Evolutionary conservation across 192 early-diverging fungal species (phyloP), one percentile per base, ranked within the genome.

Genomic region (Gryganskiella cystojenkinii): DNA sequence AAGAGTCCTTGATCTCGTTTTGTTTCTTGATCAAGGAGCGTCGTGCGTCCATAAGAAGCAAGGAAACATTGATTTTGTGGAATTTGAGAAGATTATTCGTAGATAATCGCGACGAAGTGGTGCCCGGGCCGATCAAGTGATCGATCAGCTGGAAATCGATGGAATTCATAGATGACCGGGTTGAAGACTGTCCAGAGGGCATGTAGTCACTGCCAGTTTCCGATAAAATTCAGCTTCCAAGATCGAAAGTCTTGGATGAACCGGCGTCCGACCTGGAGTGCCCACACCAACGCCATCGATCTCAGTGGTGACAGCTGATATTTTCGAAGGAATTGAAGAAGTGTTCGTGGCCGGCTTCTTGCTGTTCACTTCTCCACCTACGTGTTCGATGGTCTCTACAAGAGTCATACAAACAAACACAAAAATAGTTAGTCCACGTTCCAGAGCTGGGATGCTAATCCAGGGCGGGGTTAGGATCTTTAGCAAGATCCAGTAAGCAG

Each of bases 81-180:
- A 56, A 30, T 15, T n/a, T 28, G 6, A 56, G 14, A 17, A 30
- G 55, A 8, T 56, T 33, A 22, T 56, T 56, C 20, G 55, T 56
- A 28, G 30, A n/a, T 13, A 56, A 30, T 28, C n/a, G 8, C n/a
- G 55, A 56, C 6, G 55, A 56, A 2, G 55, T 56, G 30, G 55
- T 56, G 34, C 55, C 55, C 3, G 55, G 55, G 5, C 55, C 34
- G 20, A 56, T 30, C 7, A 56, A 30, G 20, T 56, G 55, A 37
- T 56, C 35, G 55, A 56, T 37, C 33, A 37, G 19, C 5, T 15
- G 34, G 20, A 56, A 56, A 11, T 56, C 55, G 20, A 37, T 56
- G 8, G 55, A 56, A 19, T 56, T 56, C 13, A 56, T 30, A 14
- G 55, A 56, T n/a, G 55, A 56, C 37, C 55, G n/a, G 55, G 55